Evolutionary conservation across 1,139 yeast genomes (phyloP).

Genomic region (Scheffersomyces quercinus): DNA sequence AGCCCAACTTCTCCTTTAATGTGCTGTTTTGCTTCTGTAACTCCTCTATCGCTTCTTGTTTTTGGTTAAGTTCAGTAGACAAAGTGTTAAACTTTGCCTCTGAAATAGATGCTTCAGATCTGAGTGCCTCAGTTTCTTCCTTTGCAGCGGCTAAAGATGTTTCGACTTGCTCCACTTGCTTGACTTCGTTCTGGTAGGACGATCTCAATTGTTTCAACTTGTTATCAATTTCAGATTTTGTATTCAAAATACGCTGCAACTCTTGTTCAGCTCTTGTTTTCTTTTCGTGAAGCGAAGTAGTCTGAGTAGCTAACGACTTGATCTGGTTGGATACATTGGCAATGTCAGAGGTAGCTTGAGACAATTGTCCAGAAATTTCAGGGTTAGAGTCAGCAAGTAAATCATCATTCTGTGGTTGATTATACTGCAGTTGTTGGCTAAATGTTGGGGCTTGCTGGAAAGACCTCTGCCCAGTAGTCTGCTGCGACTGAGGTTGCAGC

Average conservation of each 20-base stretch:
- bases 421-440: background rate
- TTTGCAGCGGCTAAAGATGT: constrained; percentile 56
- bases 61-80: constrained; percentile 63
- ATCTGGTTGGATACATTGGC: constrained; percentile 88
- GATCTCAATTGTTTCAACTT: constrained; percentile 67
- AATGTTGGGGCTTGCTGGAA: constrained; percentile 1
- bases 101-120: constrained; percentile 73
- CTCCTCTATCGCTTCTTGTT: constrained; percentile 59
- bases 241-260: constrained; percentile 58
- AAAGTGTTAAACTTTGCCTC: constrained; percentile 81
- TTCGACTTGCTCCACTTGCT: constrained; percentile 73
- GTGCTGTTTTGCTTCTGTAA: constrained; percentile 66
- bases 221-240: constrained; percentile 70
- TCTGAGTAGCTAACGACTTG: constrained; percentile 73
- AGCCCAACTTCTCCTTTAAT: constrained; percentile 67
- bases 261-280: constrained; percentile 78
- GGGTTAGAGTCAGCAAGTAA: constrained; percentile 54
- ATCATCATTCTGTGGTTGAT: constrained; percentile 39
- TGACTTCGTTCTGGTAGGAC: constrained; percentile 77
- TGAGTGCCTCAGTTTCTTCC: constrained; percentile 69
- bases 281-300: constrained; percentile 67
- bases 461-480: background rate
- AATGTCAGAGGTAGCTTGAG: constrained; percentile 80
- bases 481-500: background rate
- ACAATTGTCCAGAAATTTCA: constrained; percentile 64